Evolutionary conservation across 345 rosid species (phyloP), one percentile per base, ranked within the genome.

Genomic region (Brassica cretica): DNA sequence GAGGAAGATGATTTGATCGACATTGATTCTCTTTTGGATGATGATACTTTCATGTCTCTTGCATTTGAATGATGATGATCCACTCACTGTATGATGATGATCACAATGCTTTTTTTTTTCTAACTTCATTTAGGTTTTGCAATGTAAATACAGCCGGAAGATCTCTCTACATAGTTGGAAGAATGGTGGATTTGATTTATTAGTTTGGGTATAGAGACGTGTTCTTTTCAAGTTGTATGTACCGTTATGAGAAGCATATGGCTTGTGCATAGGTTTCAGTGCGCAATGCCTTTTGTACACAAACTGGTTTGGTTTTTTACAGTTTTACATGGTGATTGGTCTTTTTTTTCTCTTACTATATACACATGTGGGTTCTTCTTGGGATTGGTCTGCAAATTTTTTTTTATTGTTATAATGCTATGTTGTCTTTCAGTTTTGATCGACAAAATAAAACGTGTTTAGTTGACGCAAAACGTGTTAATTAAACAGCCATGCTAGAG

Each of bases 41-140:
- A 92, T 6, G 97, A 92, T 16, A 67, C 87, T 7, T 85, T 89
- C 85, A 89, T 92, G 97, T 85, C 93, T 18, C 77, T 88, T 78
- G 87, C 90, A 66, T 90, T 90, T 65, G 94, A 87, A 56, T 87
- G 85, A 86, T 87, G 85, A 86, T 69, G 14, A 76, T 44, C 35
- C 30, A 61, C 46, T 12, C 59, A 15, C 55, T 49, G 55, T 64
- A 64, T 66, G 58, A 8, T 74, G 27, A 35, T 74, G 63, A 74
- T 56, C 64, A 27, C 65, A 53, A 58, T 66, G 49, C 56, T 44
- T 44, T 66, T 51, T 59, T 51, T 66, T 59, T 44, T 73, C 70
- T 78, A 73, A 78, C 82, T 67, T 73, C 7, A 12, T 15, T 78
- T 60, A 67, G 74, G 73, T 49, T 60, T 61, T 39, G 64, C 27